Evolutionary conservation across 257 asterid species (phyloP), one percentile per base, ranked within the genome.

Genomic region (Cruciata laevipes): DNA sequence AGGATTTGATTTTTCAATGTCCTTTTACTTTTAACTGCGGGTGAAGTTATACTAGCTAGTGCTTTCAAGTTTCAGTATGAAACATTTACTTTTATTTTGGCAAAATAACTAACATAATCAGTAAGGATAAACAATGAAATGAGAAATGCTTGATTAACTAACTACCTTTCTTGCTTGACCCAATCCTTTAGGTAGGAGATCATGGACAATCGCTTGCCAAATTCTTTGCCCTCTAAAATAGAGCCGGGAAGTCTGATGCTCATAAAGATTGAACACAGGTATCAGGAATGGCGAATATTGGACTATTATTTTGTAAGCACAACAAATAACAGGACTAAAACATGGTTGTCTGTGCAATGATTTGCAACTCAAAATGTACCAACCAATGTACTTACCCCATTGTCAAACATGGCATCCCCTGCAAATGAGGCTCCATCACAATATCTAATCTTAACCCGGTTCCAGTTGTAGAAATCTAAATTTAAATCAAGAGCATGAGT

Each of bases 371-470:
- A 67, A 7, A 37, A 37, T 37, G 56, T 2, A 33, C 12, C 9
- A 18, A 0, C 9, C 7, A 58, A 37, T 21, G 37, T 33, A 72
- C 95, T 86, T 78, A 89, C 97, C 77, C 91, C 96, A 73, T 89
- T 87, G 63, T 75, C 67, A 61, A 73, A 87, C 61, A 63, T 61
- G 35, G 86, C 83, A 80, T 92, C 98, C 7, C 98, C 98, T 25
- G 90, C 84, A 68, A 92, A 92, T 10, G 98, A 92, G 68, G 97
- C 98, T 42, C 98, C 98, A 74, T 92, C 98, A 61, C 97, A 92
- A 71, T 92, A 92, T 74, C 98, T 83, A 71, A 92, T 78, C 84
- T 92, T 92, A 31, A 92, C 97, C 2, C 98, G 84, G 78, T 92
- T 92, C 98, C 98, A 89, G 65, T 90, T 89, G 85, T 92, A 92